Percentiles rank a stretch among this genome's conserved stretches.
These are phyloP conservation scores for Populus trichocarpa DNA, from an alignment of 441 rosid genomes.

Conservation along the genomic window DNA sequence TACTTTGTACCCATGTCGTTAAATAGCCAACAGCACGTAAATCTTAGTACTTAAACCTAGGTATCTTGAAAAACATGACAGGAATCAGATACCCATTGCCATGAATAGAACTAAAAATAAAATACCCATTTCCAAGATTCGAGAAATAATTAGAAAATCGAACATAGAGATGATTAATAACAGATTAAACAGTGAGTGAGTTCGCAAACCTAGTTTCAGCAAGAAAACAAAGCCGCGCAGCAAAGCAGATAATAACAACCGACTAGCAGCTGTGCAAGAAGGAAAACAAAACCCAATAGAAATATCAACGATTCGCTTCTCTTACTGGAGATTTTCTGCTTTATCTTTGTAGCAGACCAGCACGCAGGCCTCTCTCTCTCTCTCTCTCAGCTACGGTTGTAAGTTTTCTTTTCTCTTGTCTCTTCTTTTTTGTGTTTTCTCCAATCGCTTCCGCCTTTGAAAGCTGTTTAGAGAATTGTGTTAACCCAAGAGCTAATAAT, in stretches of 20 bases:
- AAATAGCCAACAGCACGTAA: not conserved
- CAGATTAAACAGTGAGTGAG: not conserved
- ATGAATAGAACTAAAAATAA: too few relatives aligned
- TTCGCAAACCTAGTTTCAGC: not conserved
- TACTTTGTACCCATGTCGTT: conserved; percentile 3
- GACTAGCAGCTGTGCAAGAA: not conserved
- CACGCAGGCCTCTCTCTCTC: not conserved
- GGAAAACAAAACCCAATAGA: not conserved
- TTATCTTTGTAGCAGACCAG: too few relatives aligned
- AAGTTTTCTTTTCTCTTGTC: not conserved
- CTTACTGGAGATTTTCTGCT: not conserved
- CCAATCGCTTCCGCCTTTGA: not conserved
- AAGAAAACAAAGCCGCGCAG: not conserved
- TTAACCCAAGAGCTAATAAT: too few relatives aligned
- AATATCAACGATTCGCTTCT: not conserved
- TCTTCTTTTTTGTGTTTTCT: too few relatives aligned
- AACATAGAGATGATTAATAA: not conserved
- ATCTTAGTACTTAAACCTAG: not conserved
- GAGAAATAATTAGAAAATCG: not conserved
- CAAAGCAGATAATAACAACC: not conserved
- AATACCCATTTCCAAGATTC: not conserved
- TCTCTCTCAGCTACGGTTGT: not conserved
- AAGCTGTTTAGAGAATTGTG: not conserved
- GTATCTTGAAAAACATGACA: not conserved
- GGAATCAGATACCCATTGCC: conserved; percentile 5